These are phyloP conservation scores for Hondaea fermentalgiana DNA, from an alignment of 108 stramenopile genomes.

Conservation along the genomic window DNA sequence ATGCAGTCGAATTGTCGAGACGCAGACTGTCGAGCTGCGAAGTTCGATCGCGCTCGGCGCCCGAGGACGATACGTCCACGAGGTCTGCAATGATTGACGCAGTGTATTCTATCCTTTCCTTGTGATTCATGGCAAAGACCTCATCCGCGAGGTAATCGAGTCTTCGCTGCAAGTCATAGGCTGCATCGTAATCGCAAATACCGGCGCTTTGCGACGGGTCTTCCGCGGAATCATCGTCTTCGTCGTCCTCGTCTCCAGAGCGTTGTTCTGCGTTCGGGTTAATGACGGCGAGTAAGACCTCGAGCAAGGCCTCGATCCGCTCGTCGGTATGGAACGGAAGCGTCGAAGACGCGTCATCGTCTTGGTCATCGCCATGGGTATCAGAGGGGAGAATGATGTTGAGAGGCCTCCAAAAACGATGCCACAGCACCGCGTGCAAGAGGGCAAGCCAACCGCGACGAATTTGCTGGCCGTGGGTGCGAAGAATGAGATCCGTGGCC, in stretches of 20 bases:
- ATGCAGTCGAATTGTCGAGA: neutral
- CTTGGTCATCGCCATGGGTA: neutral
- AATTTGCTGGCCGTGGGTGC: neutral
- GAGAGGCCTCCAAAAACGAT: neutral
- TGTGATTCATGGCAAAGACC: neutral
- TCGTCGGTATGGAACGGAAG: neutral
- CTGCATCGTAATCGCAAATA: neutral
- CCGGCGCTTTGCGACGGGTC: neutral
- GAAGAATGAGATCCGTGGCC: neutral
- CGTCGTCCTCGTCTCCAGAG: neutral
- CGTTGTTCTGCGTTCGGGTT: neutral
- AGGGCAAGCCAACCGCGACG: neutral
- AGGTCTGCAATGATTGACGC: neutral
- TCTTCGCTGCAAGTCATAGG: neutral
- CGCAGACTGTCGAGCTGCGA: neutral
- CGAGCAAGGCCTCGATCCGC: neutral
- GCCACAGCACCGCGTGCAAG: neutral
- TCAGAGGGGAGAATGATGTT: neutral
- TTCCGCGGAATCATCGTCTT: neutral
- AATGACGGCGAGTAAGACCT: neutral
- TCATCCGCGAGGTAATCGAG: neutral
- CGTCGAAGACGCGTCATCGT: neutral
- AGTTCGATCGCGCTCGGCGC: neutral
- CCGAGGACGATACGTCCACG: neutral
- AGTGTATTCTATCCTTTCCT: neutral